Base-by-base conservation (phyloP, 805 yeast species). In the Zygosaccharomyces gambellarensis region DNA sequence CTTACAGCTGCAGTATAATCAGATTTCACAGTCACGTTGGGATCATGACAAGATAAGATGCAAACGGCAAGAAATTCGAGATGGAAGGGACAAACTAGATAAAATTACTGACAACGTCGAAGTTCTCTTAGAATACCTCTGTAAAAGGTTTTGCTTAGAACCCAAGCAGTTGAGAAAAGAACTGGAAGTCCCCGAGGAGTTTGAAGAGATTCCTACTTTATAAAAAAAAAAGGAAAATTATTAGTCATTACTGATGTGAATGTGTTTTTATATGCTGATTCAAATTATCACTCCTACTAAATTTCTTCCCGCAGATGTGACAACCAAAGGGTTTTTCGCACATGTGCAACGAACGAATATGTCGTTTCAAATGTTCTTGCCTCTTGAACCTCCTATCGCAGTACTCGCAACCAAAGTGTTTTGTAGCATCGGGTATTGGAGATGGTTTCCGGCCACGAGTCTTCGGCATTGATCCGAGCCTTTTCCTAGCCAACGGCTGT, bases 341-440 rank as follows among this genome's bases (percentile, higher is more conserved):
- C 30, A 85, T 83, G 60, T 85, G 94, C 51, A 85, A 71, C 17
- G 88, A 81, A 50, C 90, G 71, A 62, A 82, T 79, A 59, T 85
- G 94, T 51, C 94, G 74, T 62, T 83, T 83, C 57, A 85, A 68
- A 64, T 85, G 94, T 60, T 85, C 94, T 63, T 84, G 88, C 56
- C 94, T 74, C 61, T 83, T 81, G 68, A 85, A 85, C 41, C 79
- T 64, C 56, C 90, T 74, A 43, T 77, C 73, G 63, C 92, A 85
- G 59, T 74, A 77, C 29, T 77, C 78, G 63, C 90, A 85, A 28
- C 78, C 77, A 61, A 76, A 84, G 38, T 80, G 80, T 65, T 83
- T 83, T 11, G 61, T 52, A 54, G 71, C 74, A 58, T 81, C 87
- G 11, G 79, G 81, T 44, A 77, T 79, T 53, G 77, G 68, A 38